Evolutionary conservation across 768 basidiomycete genomes (phyloP).

Genomic region (Hericium coralloides): DNA sequence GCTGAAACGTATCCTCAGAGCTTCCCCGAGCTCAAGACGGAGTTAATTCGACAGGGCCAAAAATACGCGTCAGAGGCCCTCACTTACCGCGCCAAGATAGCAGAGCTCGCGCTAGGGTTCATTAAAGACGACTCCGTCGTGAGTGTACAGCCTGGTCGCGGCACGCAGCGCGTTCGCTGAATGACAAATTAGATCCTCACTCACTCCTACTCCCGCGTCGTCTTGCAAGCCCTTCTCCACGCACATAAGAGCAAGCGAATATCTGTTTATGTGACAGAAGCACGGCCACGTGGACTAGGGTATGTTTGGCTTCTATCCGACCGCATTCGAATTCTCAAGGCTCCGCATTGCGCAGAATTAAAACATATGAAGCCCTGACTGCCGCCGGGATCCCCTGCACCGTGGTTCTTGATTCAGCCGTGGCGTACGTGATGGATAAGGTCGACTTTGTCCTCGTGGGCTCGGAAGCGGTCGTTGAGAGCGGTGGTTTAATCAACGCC

Average conservation of each 20-base stretch:
- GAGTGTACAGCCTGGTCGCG: slow-evolving; percentile 16
- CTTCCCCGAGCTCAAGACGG: slow-evolving; percentile 75
- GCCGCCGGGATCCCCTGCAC: slow-evolving; percentile 91
- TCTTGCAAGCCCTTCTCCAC: slow-evolving; percentile 83
- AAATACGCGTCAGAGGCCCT: slow-evolving; percentile 72
- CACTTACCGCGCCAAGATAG: slow-evolving; percentile 84
- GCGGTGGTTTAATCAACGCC: slow-evolving; percentile 85
- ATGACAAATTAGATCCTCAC: slow-evolving; percentile 68
- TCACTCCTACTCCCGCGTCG: slow-evolving; percentile 94
- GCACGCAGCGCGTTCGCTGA: slow-evolving; percentile 7
- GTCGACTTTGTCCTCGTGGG: slow-evolving; percentile 95
- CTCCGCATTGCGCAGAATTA: slow-evolving; percentile 47
- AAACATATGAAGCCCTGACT: slow-evolving; percentile 82
- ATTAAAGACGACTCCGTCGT: slow-evolving; percentile 93
- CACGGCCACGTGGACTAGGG: slow-evolving; percentile 84
- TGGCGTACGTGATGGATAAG: slow-evolving; percentile 94
- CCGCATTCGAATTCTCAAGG: background rate
- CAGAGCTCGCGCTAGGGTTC: slow-evolving; percentile 80
- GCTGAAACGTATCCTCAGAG: slow-evolving; percentile 37
- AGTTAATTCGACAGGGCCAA: slow-evolving; percentile 74
- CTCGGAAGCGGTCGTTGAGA: slow-evolving; percentile 96
- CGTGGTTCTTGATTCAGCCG: slow-evolving; percentile 91
- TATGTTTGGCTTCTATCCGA: slow-evolving; percentile 27
- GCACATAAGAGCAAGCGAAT: slow-evolving; percentile 90
- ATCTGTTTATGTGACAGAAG: slow-evolving; percentile 97